Percentiles rank a stretch among this genome's conserved stretches.
phyloP scores from a whole-genome alignment of 495 filamentous ascomycete genomes.

The Venustampulla echinocandica region DNA sequence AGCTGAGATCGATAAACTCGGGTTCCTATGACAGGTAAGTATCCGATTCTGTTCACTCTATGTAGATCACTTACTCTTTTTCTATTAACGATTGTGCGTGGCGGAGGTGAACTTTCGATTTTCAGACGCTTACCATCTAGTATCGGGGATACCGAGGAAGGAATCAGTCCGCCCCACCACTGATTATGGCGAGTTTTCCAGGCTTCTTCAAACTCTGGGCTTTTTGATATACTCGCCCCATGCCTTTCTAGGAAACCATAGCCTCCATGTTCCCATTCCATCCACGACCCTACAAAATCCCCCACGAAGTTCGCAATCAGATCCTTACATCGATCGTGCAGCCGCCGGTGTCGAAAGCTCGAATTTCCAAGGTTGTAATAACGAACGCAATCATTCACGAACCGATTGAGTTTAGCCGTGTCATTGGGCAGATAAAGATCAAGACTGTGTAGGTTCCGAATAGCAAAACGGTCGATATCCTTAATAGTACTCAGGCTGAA shows the following conservation, averaged over 20 bases:
- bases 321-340: neutral
- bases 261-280: neutral
- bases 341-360: neutral
- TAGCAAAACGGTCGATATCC: neutral
- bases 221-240: neutral
- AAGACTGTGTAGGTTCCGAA: neutral
- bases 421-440: neutral
- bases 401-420: neutral
- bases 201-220: neutral
- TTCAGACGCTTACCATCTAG: no score
- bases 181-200: neutral
- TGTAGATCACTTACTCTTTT: no score
- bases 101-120: no score
- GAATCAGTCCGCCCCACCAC: no score
- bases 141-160: no score
- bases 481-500: neutral
- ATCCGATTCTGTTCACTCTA: no score
- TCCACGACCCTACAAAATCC: neutral
- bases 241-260: neutral
- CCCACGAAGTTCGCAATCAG: neutral
- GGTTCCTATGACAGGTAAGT: no score
- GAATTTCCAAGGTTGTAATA: neutral
- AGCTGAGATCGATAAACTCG: no score
- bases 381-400: neutral
- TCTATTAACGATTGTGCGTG: no score